These are phyloP conservation scores for Blastomyces silverae DNA, from an alignment of 2,329 filamentous ascomycete species.

Conservation along the genomic window DNA sequence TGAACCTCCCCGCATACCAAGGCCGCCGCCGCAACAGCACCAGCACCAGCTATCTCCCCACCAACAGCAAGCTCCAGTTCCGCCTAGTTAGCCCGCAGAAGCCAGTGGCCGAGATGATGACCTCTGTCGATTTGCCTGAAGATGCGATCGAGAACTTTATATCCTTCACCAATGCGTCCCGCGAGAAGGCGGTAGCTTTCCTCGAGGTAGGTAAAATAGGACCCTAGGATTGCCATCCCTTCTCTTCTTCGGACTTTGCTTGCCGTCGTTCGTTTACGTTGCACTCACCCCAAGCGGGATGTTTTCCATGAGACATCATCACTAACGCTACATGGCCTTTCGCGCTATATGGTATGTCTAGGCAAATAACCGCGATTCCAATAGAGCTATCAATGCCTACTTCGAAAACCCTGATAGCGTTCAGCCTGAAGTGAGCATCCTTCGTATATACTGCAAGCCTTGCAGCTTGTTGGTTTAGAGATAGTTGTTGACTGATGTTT, in stretches of 20 bases:
- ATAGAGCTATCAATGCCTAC: conserved; percentile 44
- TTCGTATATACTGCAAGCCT: not conserved
- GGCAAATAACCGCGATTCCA: conserved; percentile 42
- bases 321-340: not conserved
- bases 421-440: conserved; percentile 29
- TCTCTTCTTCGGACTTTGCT: not conserved
- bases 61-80: not conserved
- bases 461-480: not conserved
- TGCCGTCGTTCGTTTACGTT: not conserved
- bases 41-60: not conserved
- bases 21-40: not conserved
- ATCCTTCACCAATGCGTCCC: conserved; percentile 37
- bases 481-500: conserved; percentile 4
- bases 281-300: not conserved
- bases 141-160: conserved; percentile 39
- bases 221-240: not conserved
- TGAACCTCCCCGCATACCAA: not conserved
- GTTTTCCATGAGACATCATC: not conserved
- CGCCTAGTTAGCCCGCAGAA: not conserved
- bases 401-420: conserved; percentile 40
- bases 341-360: conserved; percentile 21
- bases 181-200: conserved; percentile 37
- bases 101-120: conserved; percentile 3
- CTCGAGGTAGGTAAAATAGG: conserved; percentile 32
- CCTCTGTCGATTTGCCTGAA: conserved; percentile 25